Evolutionary conservation across 108 stramenopile species (phyloP).

Genomic region (Nitzschia sp.): DNA sequence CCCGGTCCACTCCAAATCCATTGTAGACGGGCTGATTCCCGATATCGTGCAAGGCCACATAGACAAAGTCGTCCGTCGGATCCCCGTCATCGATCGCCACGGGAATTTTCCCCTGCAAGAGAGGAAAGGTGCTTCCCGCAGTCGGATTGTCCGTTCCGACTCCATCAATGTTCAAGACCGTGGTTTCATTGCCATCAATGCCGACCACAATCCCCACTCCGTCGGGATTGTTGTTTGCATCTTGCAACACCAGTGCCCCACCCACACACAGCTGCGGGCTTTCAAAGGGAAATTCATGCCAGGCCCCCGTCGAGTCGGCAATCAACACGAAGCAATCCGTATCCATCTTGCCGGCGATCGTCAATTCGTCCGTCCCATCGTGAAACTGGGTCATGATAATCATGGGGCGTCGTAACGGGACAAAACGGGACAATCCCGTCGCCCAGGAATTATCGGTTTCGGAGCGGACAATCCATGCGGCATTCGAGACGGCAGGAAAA

Average conservation of each 20-base stretch:
- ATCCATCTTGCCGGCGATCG: not conserved
- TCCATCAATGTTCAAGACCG: not conserved
- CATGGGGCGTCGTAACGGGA: not conserved
- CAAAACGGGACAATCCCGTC: not conserved
- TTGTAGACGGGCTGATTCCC: not conserved
- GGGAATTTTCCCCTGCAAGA: not conserved
- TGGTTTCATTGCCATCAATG: constrained; percentile 1
- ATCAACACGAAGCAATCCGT: not conserved
- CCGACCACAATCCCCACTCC: not conserved
- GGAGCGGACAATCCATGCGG: not conserved
- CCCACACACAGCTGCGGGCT: not conserved
- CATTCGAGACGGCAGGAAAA: not conserved
- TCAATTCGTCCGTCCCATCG: not conserved
- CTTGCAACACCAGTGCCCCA: not conserved
- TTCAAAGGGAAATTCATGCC: not conserved
- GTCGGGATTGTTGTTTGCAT: not conserved
- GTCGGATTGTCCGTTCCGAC: not conserved
- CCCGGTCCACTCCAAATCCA: not conserved
- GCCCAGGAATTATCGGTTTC: not conserved
- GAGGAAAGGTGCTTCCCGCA: not conserved
- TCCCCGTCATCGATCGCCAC: not conserved
- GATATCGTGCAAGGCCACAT: not conserved
- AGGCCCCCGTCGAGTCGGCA: not conserved
- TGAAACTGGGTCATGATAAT: not conserved
- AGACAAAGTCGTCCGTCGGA: not conserved